phyloP scores from a whole-genome alignment of 495 filamentous ascomycete species.

The Cercophora sp. region DNA sequence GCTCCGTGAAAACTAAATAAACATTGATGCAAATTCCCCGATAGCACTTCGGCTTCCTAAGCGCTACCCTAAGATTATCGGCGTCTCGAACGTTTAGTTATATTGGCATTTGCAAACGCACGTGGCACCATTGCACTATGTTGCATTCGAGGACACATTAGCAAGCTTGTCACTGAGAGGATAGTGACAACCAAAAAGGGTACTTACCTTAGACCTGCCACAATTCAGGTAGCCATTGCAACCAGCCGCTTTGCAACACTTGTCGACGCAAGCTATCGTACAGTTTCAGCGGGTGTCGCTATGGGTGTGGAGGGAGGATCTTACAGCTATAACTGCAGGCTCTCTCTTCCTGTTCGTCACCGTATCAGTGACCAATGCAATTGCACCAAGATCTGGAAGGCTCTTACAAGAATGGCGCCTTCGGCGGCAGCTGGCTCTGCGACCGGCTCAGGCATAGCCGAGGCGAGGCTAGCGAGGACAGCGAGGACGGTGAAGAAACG shows the following conservation, averaged over 20 bases:
- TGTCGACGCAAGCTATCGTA: not conserved
- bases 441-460: constrained; percentile 8
- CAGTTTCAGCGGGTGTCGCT: not conserved
- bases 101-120: constrained; percentile 3
- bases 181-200: not conserved
- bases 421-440: constrained; percentile 3
- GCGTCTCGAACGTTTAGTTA: not conserved
- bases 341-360: constrained; percentile 2
- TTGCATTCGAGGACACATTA: not conserved
- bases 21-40: no score
- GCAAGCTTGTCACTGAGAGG: not conserved
- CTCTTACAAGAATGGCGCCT: not conserved
- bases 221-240: constrained; percentile 7
- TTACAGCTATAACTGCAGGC: not conserved
- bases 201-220: not conserved
- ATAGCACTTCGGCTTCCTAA: no score
- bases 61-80: no score
- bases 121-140: not conserved
- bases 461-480: not conserved
- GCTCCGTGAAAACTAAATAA: no score
- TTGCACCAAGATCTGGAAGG: not conserved
- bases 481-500: constrained; percentile 4
- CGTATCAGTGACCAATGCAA: not conserved
- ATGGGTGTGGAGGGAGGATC: not conserved
- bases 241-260: not conserved